Evolutionary conservation across 2,329 filamentous ascomycete species (phyloP).

Genomic region (Colletotrichum paranaense): DNA sequence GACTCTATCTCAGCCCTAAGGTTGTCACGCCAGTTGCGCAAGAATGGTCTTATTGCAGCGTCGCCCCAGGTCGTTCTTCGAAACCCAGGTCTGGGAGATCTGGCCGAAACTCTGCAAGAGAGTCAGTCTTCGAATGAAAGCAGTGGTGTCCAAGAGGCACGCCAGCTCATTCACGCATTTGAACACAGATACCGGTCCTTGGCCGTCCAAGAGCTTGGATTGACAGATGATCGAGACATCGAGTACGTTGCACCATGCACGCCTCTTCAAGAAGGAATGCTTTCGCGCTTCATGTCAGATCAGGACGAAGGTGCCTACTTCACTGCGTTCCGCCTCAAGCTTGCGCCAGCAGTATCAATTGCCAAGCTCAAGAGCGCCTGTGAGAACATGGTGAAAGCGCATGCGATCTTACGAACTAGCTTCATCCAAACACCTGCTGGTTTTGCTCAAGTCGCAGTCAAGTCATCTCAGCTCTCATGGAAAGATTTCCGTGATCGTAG

Average conservation of each 20-base stretch:
- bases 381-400: conserved; percentile 58
- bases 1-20: conserved; percentile 88
- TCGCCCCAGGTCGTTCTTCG: conserved; percentile 76
- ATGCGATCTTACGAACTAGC: conserved; percentile 76
- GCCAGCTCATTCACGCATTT: conserved; percentile 72
- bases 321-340: conserved; percentile 74
- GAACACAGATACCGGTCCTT: conserved; percentile 72
- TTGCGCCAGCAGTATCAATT: conserved; percentile 59
- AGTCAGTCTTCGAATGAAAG: conserved; percentile 31
- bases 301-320: conserved; percentile 75
- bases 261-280: conserved; percentile 86
- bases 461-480: conserved; percentile 56
- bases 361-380: conserved; percentile 67
- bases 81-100: conserved; percentile 62
- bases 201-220: conserved; percentile 46
- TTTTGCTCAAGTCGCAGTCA: conserved; percentile 77
- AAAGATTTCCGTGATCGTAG: conserved; percentile 43
- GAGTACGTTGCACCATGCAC: conserved; percentile 86
- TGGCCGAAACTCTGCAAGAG: conserved; percentile 52
- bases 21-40: conserved; percentile 73
- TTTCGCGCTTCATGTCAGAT: conserved; percentile 73
- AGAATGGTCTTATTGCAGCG: conserved; percentile 68
- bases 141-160: conserved; percentile 56
- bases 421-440: conserved; percentile 82
- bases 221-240: conserved; percentile 56